These are phyloP conservation scores for Tricholoma terreum DNA, from an alignment of 768 basidiomycete genomes.

Conservation along the genomic window DNA sequence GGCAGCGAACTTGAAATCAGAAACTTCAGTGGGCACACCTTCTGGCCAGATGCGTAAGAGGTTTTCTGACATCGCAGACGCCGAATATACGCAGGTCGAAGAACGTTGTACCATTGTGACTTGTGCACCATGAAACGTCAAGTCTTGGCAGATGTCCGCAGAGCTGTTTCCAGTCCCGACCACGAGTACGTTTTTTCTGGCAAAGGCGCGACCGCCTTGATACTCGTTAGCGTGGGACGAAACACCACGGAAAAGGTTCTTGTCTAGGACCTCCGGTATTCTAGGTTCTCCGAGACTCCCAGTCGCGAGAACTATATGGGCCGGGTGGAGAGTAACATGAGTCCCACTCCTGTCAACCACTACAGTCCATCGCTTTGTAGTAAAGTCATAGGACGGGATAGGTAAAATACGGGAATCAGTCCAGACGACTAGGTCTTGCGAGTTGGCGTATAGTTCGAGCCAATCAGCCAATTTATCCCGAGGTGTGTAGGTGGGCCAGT, in stretches of 20 bases:
- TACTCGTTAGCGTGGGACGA: conserved; percentile 32
- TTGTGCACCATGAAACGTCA: conserved; percentile 27
- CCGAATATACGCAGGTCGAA: conserved; percentile 31
- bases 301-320: conserved; percentile 39
- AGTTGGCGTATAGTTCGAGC: conserved; percentile 39
- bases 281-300: conserved; percentile 33
- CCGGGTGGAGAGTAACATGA: conserved; percentile 29
- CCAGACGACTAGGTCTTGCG: conserved; percentile 45
- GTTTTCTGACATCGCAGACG: neutral
- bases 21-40: conserved; percentile 15
- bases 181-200: conserved; percentile 36
- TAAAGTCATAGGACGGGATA: conserved; percentile 31
- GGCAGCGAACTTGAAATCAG: conserved; percentile 23
- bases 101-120: conserved; percentile 45
- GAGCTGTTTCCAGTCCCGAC: conserved; percentile 40
- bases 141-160: conserved; percentile 38
- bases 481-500: conserved; percentile 40
- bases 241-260: conserved; percentile 28
- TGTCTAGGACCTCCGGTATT: conserved; percentile 26
- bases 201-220: conserved; percentile 22
- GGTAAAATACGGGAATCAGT: conserved; percentile 31
- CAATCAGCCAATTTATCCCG: conserved; percentile 42
- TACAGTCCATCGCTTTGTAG: conserved; percentile 31
- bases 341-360: conserved; percentile 28
- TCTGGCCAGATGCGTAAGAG: conserved; percentile 17